These are phyloP conservation scores for Pichia pseudocactophila DNA, from an alignment of 805 yeast species.

Conservation along the genomic window DNA sequence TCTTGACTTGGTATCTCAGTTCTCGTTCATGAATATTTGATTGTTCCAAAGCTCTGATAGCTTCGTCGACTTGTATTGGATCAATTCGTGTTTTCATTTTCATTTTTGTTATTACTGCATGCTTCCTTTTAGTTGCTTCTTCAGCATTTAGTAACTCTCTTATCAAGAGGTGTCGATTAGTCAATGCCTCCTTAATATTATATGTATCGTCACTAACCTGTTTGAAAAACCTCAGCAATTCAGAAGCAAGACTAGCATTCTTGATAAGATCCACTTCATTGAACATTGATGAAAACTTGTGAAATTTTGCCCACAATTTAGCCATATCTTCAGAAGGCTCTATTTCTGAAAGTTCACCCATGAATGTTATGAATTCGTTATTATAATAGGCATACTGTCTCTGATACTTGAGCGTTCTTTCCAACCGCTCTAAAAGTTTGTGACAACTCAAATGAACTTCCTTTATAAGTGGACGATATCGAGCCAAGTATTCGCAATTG, in stretches of 20 bases:
- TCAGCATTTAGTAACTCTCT: conserved; percentile 79
- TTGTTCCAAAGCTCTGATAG: conserved; percentile 66
- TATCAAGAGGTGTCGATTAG: conserved; percentile 89
- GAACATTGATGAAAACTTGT: conserved; percentile 55
- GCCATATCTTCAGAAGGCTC: conserved; percentile 62
- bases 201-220: conserved; percentile 66
- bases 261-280: conserved; percentile 73
- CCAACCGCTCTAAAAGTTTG: conserved; percentile 43
- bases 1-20: conserved; percentile 64
- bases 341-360: conserved; percentile 32
- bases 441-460: conserved; percentile 53
- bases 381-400: conserved; percentile 39
- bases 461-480: conserved; percentile 81
- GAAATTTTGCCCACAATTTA: conserved; percentile 67
- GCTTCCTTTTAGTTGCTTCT: conserved; percentile 58
- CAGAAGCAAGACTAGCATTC: conserved; percentile 62
- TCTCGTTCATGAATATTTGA: conserved; percentile 72
- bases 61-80: conserved; percentile 86
- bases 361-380: conserved; percentile 38
- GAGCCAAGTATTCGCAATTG: conserved; percentile 70
- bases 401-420: conserved; percentile 48
- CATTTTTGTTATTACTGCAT: conserved; percentile 60
- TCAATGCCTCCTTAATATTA: conserved; percentile 83
- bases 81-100: conserved; percentile 68
- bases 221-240: conserved; percentile 66